Evolutionary conservation across 495 filamentous ascomycete genomes (phyloP), one percentile per base, ranked within the genome.

Genomic region (Parmelia sp.): DNA sequence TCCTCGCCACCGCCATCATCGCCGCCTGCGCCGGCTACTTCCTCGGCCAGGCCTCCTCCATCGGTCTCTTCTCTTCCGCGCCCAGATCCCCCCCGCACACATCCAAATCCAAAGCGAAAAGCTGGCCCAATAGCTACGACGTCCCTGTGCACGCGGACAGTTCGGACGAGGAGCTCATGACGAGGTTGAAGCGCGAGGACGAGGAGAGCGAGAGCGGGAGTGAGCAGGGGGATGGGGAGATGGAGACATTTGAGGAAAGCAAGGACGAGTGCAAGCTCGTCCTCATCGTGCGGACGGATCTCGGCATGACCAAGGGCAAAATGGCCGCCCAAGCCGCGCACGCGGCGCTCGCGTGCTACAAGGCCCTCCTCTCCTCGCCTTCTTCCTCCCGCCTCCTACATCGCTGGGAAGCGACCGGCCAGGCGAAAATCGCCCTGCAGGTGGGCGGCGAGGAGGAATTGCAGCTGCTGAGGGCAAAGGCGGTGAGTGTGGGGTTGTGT

Each of bases 271-370:
- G 92, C 77, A 98, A 98, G 73, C 77, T 98, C 57, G 92, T 97
- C 25, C 78, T 98, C 27, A 90, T 96, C 19, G 92, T 97, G 40
- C 77, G 94, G 68, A 96, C 90, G 31, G 94, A 98, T 76, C 74
- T 98, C 70, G 92, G 92, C 55, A 98, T 98, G 95, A 90, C 88
- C 11, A 96, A 95, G 81, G 92, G 94, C 66, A 98, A 98, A 83
- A 97, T 97, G 70, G 95, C 90, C 61, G 94, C 94, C 10, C 95
- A 98, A 80, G 90, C 86, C 75, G 88, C 88, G n/a, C 94, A 98
- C 75, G 94, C 94, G 12, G 96, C 94, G 2, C 85, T 98, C 47
- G 92, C 93, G 39, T 96, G 92, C 83, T 98, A 97, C 86, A 96
- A 96, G 77, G 79, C 84, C 44, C 83, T 91, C 63, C 77, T 83